Conservation (phyloP, 106 monocot genomes). For the Ottelia alismoides region DNA sequence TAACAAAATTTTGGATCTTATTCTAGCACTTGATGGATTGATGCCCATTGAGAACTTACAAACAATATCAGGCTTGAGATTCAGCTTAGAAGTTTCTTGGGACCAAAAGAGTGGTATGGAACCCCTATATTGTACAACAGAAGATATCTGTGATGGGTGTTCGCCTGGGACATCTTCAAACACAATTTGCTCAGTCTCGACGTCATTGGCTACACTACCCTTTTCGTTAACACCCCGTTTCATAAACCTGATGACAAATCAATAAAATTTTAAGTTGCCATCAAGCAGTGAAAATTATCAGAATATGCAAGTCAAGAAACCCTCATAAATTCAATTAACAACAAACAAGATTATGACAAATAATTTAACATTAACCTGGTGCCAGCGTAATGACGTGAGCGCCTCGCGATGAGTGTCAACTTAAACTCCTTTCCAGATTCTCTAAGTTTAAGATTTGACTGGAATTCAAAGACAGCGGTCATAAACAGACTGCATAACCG, state of each 20-base stretch:
- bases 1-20: too few relatives aligned
- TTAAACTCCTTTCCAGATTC: constrained; percentile 52
- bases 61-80: constrained; percentile 88
- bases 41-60: too few relatives aligned
- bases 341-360: too few relatives aligned
- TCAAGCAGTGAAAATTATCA: too few relatives aligned
- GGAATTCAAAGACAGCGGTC: constrained; percentile 3
- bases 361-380: constrained; percentile 62
- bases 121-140: constrained; percentile 90
- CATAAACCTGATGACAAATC: constrained; percentile 73
- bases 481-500: constrained; percentile 2
- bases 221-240: constrained; percentile 91
- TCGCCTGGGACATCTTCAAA: constrained; percentile 47
- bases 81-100: constrained; percentile 76
- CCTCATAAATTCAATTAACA: too few relatives aligned
- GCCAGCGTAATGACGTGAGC: constrained; percentile 86
- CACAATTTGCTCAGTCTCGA: constrained; percentile 96
- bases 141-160: constrained; percentile 48
- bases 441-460: constrained; percentile 72
- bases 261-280: too few relatives aligned
- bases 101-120: constrained; percentile 97
- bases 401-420: constrained; percentile 88
- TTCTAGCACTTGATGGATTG: too few relatives aligned
- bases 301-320: too few relatives aligned
- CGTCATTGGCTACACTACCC: constrained; percentile 93